A percentile compares a stretch with the other conserved stretches of the same genome.
phyloP scores from a whole-genome alignment of 208 protist species.

The Endotrypanum monterogeii region DNA sequence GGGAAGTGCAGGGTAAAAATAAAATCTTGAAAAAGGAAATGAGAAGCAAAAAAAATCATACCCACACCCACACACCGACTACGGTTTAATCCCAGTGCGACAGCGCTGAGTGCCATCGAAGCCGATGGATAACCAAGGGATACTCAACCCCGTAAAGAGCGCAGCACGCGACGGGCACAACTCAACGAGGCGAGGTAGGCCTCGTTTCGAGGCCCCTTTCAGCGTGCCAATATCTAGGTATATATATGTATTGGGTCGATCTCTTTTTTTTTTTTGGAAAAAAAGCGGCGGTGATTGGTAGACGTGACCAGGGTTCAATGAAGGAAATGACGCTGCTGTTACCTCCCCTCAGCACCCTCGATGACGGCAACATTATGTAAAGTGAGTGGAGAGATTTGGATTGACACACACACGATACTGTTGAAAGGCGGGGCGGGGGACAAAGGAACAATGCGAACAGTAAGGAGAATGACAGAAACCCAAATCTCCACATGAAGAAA shows the following conservation, averaged over 20 bases:
- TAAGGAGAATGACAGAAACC: too few species aligned
- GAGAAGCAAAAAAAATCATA: background rate
- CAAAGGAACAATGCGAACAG: too few species aligned
- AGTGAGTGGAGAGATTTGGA: too few species aligned
- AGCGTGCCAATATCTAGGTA: background rate
- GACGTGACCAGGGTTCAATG: background rate
- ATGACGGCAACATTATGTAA: too few species aligned
- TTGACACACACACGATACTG: too few species aligned
- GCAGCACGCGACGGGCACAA: background rate
- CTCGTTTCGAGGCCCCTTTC: background rate
- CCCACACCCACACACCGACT: too few species aligned
- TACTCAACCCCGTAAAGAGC: too few species aligned
- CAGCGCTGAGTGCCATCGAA: background rate
- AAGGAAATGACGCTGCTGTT: background rate
- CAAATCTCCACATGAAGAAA: too few species aligned
- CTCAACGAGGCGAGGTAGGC: background rate
- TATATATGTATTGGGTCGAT: background rate
- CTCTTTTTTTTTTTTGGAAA: background rate
- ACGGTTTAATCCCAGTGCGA: too few species aligned
- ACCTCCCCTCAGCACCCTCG: too few species aligned
- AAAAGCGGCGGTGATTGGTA: background rate
- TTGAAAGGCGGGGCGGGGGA: background rate
- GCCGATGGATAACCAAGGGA: background rate
- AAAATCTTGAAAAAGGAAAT: constrained; percentile 2
- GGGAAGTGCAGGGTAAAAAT: background rate